Percentiles rank a stretch among this genome's conserved stretches.
phyloP scores from a whole-genome alignment of 208 protist species.

The Trypanosoma grayi region DNA sequence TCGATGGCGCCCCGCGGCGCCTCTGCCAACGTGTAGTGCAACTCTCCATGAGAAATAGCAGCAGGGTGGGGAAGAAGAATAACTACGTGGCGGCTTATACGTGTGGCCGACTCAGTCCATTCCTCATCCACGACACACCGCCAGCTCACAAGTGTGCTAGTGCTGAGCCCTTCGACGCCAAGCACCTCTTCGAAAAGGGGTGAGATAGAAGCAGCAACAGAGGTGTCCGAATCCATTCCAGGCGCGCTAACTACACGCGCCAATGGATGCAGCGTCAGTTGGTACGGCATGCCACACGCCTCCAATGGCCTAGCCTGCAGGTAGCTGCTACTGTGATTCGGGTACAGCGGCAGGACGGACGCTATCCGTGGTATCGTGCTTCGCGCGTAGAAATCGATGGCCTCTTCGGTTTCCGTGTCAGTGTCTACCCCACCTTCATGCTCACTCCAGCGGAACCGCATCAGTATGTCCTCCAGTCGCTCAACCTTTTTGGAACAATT shows the following conservation, averaged over 20 bases:
- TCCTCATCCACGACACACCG: conserved; percentile 5
- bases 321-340: background rate
- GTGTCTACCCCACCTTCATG: conserved; percentile 14
- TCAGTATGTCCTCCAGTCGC: background rate
- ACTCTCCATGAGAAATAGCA: conserved; percentile 4
- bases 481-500: conserved; percentile 10
- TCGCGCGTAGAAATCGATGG: conserved; percentile 24
- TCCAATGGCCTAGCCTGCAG: background rate
- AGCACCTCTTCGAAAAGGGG: conserved; percentile 24
- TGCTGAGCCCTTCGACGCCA: conserved; percentile 1
- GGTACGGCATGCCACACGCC: background rate
- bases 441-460: conserved; percentile 1
- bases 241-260: conserved; percentile 23
- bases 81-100: conserved; percentile 15
- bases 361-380: conserved; percentile 9
- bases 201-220: background rate
- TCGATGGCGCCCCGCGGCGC: conserved; percentile 2
- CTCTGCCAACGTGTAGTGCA: conserved; percentile 15
- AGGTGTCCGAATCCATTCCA: no score
- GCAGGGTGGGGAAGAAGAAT: conserved; percentile 22
- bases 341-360: background rate
- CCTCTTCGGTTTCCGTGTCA: conserved; percentile 11
- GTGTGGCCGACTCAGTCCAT: conserved; percentile 4
- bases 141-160: conserved; percentile 2
- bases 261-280: conserved; percentile 17